Evolutionary conservation across 495 filamentous ascomycete genomes (phyloP).

Genomic region (Penicillium verhagenii): DNA sequence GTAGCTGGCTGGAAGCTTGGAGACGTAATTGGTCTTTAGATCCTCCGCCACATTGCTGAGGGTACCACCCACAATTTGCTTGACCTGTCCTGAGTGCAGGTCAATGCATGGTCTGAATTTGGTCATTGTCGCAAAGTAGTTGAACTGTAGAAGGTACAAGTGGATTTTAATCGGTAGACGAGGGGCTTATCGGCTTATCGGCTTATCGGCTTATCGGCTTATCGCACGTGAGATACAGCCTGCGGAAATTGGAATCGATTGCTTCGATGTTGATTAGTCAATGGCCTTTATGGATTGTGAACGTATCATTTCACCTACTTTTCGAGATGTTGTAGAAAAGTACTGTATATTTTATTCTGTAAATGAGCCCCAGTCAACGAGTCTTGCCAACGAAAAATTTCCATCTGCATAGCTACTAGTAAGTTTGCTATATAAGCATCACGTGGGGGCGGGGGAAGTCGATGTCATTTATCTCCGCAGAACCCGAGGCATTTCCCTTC

Average conservation of each 20-base stretch:
- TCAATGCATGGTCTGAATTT: slow-evolving; percentile 96
- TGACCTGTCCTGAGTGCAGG: slow-evolving; percentile 90
- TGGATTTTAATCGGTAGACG: neutral
- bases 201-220: slow-evolving; percentile 8
- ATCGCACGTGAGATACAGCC: neutral
- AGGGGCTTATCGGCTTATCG: slow-evolving; percentile 8
- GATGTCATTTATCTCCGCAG: slow-evolving; percentile 21
- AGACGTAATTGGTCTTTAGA: slow-evolving; percentile 89
- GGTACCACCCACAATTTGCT: slow-evolving; percentile 97
- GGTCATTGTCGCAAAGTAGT: slow-evolving; percentile 62
- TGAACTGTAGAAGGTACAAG: neutral
- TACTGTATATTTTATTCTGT: no score
- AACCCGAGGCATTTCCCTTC: slow-evolving; percentile 1
- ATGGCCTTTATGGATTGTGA: neutral
- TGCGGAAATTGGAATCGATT: neutral
- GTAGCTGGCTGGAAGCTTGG: slow-evolving; percentile 72
- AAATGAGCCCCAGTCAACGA: no score
- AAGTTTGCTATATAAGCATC: no score
- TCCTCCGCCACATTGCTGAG: slow-evolving; percentile 62
- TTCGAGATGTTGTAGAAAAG: no score
- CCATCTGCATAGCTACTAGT: no score
- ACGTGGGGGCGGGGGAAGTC: slow-evolving; percentile 17
- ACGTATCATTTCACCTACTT: neutral
- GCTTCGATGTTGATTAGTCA: neutral
- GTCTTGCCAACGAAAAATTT: no score